A percentile compares a stretch with the other conserved stretches of the same genome.
Conservation (phyloP, 441 rosid genomes). For the Populus hybrid region DNA sequence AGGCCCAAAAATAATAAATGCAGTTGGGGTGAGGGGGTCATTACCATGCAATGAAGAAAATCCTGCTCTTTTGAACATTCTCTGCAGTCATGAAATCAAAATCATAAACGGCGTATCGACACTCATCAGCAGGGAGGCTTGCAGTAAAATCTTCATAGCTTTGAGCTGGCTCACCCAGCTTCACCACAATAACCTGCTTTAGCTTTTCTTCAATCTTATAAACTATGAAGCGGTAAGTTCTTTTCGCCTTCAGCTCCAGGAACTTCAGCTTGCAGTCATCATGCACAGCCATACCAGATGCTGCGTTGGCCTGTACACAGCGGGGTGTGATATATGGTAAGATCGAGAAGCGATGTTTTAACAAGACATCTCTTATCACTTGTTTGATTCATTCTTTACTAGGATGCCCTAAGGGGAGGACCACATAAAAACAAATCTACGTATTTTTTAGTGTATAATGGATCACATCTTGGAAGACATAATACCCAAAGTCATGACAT, state of each 20-base stretch:
- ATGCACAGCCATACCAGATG: slow-evolving; percentile 69
- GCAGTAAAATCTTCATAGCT: slow-evolving; percentile 49
- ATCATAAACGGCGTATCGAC: slow-evolving; percentile 63
- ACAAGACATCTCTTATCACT: background rate
- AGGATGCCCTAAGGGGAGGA: background rate
- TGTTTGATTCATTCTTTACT: background rate
- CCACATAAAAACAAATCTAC: background rate
- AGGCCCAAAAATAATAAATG: background rate
- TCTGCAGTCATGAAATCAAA: slow-evolving; percentile 54
- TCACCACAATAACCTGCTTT: slow-evolving; percentile 59
- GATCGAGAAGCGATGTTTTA: background rate
- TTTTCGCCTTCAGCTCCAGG: slow-evolving; percentile 54
- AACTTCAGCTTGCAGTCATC: slow-evolving; percentile 64
- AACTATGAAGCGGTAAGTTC: slow-evolving; percentile 52
- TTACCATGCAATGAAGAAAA: slow-evolving; percentile 6
- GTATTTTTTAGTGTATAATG: background rate
- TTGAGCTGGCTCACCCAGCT: slow-evolving; percentile 53
- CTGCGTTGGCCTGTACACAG: slow-evolving; percentile 49
- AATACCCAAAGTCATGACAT: background rate
- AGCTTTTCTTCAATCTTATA: slow-evolving; percentile 58
- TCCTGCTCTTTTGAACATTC: slow-evolving; percentile 25
- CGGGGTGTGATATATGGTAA: background rate
- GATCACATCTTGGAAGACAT: background rate
- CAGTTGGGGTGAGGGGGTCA: too few relatives aligned
- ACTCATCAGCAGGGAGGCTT: slow-evolving; percentile 53